Evolutionary conservation across 2,329 filamentous ascomycete species (phyloP).

Genomic region (Hansfordia pulvinata): DNA sequence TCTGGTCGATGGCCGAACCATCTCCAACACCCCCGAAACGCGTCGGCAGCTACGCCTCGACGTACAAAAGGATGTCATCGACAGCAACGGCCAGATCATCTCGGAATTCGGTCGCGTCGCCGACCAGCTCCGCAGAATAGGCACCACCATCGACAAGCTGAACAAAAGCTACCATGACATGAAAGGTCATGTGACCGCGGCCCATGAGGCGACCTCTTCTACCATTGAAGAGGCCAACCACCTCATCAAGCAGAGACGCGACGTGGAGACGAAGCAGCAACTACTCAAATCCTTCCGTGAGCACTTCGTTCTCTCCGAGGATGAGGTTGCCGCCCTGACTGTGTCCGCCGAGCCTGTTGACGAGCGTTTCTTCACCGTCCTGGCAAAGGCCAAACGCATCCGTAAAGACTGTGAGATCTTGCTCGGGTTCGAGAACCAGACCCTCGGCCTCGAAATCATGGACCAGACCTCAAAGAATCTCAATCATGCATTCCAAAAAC

Average conservation of each 20-base stretch:
- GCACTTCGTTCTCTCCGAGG: slow-evolving; percentile 75
- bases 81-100: slow-evolving; percentile 82
- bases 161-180: slow-evolving; percentile 73
- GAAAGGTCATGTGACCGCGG: slow-evolving; percentile 61
- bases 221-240: slow-evolving; percentile 65
- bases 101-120: slow-evolving; percentile 80
- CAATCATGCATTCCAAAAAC: slow-evolving; percentile 83
- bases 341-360: slow-evolving; percentile 72
- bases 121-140: slow-evolving; percentile 83
- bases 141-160: slow-evolving; percentile 60
- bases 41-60: slow-evolving; percentile 69
- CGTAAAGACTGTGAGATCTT: slow-evolving; percentile 80
- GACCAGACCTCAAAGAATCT: slow-evolving; percentile 79
- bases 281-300: slow-evolving; percentile 64
- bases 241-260: slow-evolving; percentile 58
- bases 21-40: slow-evolving; percentile 64
- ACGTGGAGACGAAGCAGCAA: slow-evolving; percentile 68
- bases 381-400: slow-evolving; percentile 74
- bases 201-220: slow-evolving; percentile 59
- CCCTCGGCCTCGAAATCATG: slow-evolving; percentile 78
- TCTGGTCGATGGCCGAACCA: slow-evolving; percentile 58
- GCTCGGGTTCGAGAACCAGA: slow-evolving; percentile 81
- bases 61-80: slow-evolving; percentile 82
- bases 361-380: slow-evolving; percentile 66
- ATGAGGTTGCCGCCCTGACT: slow-evolving; percentile 64